Conservation (phyloP, 768 basidiomycete species). For the Suillus discolor region DNA sequence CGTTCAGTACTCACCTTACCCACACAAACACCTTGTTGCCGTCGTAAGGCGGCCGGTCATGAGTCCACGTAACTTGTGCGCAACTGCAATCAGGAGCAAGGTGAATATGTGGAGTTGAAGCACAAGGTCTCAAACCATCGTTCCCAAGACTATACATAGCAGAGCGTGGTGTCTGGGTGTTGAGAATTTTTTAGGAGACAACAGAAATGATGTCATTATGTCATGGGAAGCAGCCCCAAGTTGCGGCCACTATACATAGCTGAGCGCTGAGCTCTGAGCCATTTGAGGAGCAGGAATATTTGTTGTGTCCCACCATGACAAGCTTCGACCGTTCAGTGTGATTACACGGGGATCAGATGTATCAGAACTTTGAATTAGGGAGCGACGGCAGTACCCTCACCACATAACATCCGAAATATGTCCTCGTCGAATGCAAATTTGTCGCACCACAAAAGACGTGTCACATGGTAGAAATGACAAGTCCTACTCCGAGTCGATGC, state of each 20-base stretch:
- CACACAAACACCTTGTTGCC: no score
- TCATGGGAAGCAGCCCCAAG: background rate
- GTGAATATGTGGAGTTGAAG: background rate
- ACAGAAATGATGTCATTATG: background rate
- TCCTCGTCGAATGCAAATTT: background rate
- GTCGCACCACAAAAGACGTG: background rate
- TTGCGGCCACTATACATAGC: background rate
- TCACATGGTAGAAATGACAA: no score
- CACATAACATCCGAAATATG: background rate
- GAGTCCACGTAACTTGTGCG: background rate
- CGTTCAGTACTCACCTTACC: no score
- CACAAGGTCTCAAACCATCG: background rate
- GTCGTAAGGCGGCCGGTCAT: no score
- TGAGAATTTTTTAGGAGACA: background rate
- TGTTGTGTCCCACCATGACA: background rate
- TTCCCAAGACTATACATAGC: background rate
- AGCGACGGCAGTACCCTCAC: background rate
- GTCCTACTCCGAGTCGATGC: no score
- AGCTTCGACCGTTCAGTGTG: background rate
- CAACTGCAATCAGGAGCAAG: background rate
- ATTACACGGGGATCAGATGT: background rate
- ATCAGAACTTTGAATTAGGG: background rate
- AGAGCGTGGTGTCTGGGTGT: background rate
- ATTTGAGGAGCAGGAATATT: background rate
- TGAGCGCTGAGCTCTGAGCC: no score